Conservation (phyloP, 1,284 basidiomycete genomes). For the Microbotryomycetes sp. region DNA sequence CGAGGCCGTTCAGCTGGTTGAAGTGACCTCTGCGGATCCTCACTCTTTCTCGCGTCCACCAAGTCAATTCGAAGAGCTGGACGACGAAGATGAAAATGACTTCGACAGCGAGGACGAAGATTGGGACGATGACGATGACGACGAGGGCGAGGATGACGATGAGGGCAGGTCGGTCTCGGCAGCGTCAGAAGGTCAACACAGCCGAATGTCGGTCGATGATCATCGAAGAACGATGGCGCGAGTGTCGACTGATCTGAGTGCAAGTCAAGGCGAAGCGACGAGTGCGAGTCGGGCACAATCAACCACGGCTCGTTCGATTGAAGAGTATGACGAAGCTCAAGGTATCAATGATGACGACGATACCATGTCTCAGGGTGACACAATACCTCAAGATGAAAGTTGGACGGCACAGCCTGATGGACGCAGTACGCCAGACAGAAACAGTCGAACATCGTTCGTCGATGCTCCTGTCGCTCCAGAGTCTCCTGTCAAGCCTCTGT, state of each 20-base stretch:
- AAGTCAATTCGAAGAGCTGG: constrained; percentile 2
- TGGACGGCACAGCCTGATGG: neutral
- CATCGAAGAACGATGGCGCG: neutral
- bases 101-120: constrained; percentile 16
- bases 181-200: constrained; percentile 4
- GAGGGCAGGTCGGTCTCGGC: constrained; percentile 12
- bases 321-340: neutral
- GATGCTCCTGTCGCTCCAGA: constrained; percentile 25
- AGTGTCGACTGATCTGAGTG: neutral
- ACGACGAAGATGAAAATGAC: constrained; percentile 17
- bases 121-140: constrained; percentile 35
- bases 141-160: constrained; percentile 27
- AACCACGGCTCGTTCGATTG: neutral
- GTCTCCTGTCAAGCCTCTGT: constrained; percentile 7
- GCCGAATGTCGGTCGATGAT: constrained; percentile 8
- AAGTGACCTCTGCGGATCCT: too few relatives aligned
- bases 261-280: neutral
- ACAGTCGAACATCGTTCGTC: constrained; percentile 1
- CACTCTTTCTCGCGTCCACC: constrained; percentile 1
- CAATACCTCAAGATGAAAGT: too few relatives aligned
- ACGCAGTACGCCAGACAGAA: neutral
- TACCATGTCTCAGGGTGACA: too few relatives aligned
- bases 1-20: too few relatives aligned
- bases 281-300: too few relatives aligned
- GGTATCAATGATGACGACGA: neutral